Evolutionary conservation across 371 early-diverging fungal genomes (phyloP).

Genomic region (Mortierella sp.): DNA sequence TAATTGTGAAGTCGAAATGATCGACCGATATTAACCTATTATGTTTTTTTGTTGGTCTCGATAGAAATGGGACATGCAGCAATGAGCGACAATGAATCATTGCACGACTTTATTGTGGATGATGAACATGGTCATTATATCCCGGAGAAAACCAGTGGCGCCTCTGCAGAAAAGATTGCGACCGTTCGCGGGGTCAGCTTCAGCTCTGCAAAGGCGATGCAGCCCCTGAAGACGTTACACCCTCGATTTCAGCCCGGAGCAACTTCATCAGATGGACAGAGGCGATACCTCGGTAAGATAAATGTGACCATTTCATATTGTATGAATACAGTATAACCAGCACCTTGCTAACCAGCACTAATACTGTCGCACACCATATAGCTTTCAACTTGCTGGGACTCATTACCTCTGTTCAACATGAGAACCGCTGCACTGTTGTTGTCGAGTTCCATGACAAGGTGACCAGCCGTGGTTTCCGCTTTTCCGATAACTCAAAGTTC

Average conservation of each 20-base stretch:
- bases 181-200: neutral
- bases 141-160: constrained; percentile 12
- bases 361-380: constrained; percentile 24
- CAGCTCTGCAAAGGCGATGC: constrained; percentile 19
- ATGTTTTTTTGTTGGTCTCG: neutral
- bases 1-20: neutral
- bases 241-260: constrained; percentile 69
- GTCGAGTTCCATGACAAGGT: constrained; percentile 92
- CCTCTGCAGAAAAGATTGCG: neutral
- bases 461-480: constrained; percentile 80
- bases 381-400: constrained; percentile 88
- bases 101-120: constrained; percentile 83
- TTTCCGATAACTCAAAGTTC: constrained; percentile 82
- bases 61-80: constrained; percentile 41
- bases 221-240: constrained; percentile 45
- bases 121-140: constrained; percentile 87
- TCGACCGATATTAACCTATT: neutral
- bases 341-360: neutral
- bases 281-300: constrained; percentile 74
- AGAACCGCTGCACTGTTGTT: constrained; percentile 74
- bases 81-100: constrained; percentile 42
- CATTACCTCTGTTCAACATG: constrained; percentile 81
- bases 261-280: constrained; percentile 69
- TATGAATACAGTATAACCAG: neutral
- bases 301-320: neutral